A percentile compares a stretch with the other conserved stretches of the same genome.
These are phyloP conservation scores for Porcisia hertigi DNA, from an alignment of 208 protist genomes.

Conservation along the genomic window DNA sequence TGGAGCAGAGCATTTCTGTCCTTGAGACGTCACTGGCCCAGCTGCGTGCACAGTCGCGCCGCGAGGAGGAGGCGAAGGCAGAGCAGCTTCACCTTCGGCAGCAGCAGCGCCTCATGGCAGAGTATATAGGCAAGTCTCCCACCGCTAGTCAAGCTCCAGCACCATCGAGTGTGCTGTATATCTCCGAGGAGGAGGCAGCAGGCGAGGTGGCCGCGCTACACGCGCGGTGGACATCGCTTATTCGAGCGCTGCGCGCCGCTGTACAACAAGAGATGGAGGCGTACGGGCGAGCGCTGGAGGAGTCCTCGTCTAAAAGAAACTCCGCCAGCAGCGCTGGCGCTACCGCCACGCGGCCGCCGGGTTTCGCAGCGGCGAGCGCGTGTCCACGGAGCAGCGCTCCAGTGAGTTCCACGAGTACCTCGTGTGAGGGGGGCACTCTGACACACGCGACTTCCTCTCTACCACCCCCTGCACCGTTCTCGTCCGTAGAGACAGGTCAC, in stretches of 20 bases:
- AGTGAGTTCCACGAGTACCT: neutral
- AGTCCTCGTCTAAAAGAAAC: neutral
- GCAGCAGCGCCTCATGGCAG: neutral
- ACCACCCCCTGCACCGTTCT: conserved; percentile 1
- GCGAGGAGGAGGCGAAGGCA: conserved; percentile 2
- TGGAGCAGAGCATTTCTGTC: neutral
- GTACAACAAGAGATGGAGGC: conserved; percentile 29
- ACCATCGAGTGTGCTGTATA: conserved; percentile 18
- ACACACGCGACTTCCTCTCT: neutral
- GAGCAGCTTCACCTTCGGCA: conserved; percentile 12
- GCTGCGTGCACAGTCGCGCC: conserved; percentile 8
- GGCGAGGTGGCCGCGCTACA: conserved; percentile 28
- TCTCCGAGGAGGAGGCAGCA: conserved; percentile 24
- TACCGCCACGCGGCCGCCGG: neutral
- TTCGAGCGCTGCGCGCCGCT: conserved; percentile 23
- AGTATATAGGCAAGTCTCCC: neutral
- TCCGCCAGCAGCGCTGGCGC: neutral
- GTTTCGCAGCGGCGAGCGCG: neutral
- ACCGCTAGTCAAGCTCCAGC: neutral
- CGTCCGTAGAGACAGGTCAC: neutral
- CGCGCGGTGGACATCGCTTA: conserved; percentile 22
- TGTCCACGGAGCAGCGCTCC: neutral
- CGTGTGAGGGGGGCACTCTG: neutral
- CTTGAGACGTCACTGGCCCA: conserved; percentile 5
- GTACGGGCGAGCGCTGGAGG: conserved; percentile 28